A percentile compares a stretch with the other conserved stretches of the same genome.
Conservation (phyloP, 116 monocot species). For the Phalaenopsis hybrid region DNA sequence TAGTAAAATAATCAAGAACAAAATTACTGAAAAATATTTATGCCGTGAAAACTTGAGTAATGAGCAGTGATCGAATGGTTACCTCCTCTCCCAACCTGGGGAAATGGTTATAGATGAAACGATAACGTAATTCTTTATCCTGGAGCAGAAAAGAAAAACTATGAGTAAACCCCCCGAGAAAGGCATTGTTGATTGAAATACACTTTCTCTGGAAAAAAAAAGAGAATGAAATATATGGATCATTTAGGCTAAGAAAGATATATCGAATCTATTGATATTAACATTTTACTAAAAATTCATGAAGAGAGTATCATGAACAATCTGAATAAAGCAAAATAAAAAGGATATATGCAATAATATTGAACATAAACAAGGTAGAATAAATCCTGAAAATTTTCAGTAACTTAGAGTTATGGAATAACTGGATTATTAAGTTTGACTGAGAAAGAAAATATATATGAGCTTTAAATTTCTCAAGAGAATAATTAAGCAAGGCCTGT, state of each 20-base stretch:
- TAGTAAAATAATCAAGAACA: background rate
- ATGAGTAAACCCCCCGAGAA: background rate
- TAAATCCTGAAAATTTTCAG: background rate
- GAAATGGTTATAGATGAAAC: constrained; percentile 79
- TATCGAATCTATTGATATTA: background rate
- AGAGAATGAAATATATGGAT: background rate
- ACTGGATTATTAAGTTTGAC: background rate
- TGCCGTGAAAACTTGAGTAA: background rate
- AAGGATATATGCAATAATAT: background rate
- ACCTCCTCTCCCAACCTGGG: constrained; percentile 64
- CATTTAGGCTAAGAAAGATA: background rate
- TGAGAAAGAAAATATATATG: background rate
- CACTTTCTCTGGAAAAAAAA: background rate
- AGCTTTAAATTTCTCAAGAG: background rate
- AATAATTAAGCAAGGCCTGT: background rate
- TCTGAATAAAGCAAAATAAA: background rate
- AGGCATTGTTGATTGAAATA: background rate
- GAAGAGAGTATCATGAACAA: background rate
- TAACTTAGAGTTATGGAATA: background rate
- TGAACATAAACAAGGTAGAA: background rate
- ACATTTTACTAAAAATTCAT: background rate
- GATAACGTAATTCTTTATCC: constrained; percentile 74
- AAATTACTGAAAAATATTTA: no score
- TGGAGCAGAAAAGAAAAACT: constrained; percentile 24
- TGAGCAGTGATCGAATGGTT: constrained; percentile 3